Evolutionary conservation across 1,284 basidiomycete genomes (phyloP), one percentile per base, ranked within the genome.

Genomic region (Sporisorium iseilematis-ciliati): DNA sequence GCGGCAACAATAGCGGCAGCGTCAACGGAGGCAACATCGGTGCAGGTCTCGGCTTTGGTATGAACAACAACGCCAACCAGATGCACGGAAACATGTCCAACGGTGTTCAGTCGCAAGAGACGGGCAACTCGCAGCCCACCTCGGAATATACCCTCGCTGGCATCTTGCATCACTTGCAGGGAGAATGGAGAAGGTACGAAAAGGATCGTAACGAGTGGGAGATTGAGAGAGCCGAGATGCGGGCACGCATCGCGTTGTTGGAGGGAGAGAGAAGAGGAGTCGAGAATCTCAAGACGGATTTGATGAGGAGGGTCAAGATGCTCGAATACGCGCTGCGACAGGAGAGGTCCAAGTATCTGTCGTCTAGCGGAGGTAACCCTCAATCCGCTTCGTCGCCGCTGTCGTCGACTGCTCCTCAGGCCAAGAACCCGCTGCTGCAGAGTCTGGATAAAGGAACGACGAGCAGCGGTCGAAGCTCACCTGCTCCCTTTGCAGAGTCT

Each of bases 181-280:
- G 93, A 57, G 97, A 99, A 89, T 98, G 95, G 94, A 89, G 97
- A 71, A 89, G 94, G 20, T 87, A 87, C 75, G 95, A 98, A 86
- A 91, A 94, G 85, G 95, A 99, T 87, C 90, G 96, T 81, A 99
- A 99, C 86, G 95, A 98, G 87, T 99, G 95, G 96, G 96, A 98
- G 88, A 99, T 99, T 82, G 96, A 99, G 87, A 89, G 96, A 78
- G 96, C 97, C 38, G 96, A 99, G 87, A 97, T 99, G 94, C 73
- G 95, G 92, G 95, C 95, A 60, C 91, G 96, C 56, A 97, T 99
- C 79, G 96, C 96, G n/a, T 89, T 98, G 57, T 90, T 99, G 59
- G 96, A 99, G 86, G 96, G 96, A 54, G 95, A 98, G 86, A 91
- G 95, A 60, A 89, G 95, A 65, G 96, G 94, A 3, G 95, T 95